Evolutionary conservation across 805 yeast genomes (phyloP), one percentile per base, ranked within the genome.

Genomic region (Kazachstania psychrophila): DNA sequence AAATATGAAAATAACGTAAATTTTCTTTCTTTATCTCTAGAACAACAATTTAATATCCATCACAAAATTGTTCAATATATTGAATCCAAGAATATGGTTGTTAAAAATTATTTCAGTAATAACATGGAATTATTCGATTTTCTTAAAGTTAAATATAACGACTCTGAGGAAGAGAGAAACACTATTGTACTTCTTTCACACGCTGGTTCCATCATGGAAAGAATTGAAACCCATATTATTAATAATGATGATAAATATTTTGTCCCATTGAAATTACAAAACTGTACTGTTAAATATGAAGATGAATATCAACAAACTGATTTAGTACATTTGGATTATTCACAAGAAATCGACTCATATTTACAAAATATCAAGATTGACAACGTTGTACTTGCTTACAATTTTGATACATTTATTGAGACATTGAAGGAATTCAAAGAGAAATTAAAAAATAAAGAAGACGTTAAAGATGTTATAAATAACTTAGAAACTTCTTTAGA

Each of bases 301-400:
- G 47, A 47, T 28, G 45, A 46, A 9, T 25, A 38, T 17, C 36
- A 23, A 9, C 31, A 40, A 8, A 34, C 43, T 13, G 58, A 56
- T 18, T 41, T 58, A 23, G 43, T 50, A 4, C 58, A 55, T 34
- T 31, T 54, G 18, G 59, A 58, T 31, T 52, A 54, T 34, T 49
- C 58, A 11, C 38, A 50, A 22, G 58, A 54, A 8, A 51, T 60
- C 19, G 53, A 56, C 15, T 36, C 46, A n/a, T 60, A 57, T 39
- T 33, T 54, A 28, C 22, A 53, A 5, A 39, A 48, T 3, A 43
- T 58, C 19, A 31, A 41, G 10, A 38, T 49, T 20, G 38, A 46
- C 1, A 52, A 51, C 28, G 36, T 37, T n/a, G 43, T 55, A 7
- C n/a, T 54, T 15, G 39, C 59, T 4, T 40, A 43, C 22, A 49